phyloP scores from a whole-genome alignment of 164 flowering plant species.

The Berberis thunbergii region DNA sequence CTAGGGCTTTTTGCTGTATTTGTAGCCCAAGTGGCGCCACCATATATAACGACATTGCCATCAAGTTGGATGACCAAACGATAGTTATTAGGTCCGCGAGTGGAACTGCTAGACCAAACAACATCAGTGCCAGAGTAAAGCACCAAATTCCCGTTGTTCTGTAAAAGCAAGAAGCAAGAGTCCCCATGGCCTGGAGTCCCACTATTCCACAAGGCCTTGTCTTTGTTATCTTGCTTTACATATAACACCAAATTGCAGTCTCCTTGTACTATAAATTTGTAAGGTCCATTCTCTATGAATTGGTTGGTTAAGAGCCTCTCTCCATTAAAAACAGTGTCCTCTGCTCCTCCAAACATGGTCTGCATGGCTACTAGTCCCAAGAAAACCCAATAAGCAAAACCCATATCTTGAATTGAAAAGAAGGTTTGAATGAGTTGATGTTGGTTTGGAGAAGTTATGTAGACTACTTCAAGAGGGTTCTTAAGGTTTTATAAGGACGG shows the following conservation, averaged over 20 bases:
- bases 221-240: constrained; percentile 6
- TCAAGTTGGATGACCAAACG: constrained; percentile 21
- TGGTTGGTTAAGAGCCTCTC: constrained; percentile 20
- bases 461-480: too few relatives aligned
- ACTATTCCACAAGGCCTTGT: constrained; percentile 18
- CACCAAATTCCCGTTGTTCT: constrained; percentile 29
- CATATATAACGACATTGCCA: constrained; percentile 26
- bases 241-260: constrained; percentile 30
- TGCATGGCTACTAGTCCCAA: neutral
- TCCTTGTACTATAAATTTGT: constrained; percentile 24
- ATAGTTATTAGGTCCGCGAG: constrained; percentile 18
- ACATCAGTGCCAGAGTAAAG: constrained; percentile 19
- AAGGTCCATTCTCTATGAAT: constrained; percentile 25
- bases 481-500: neutral
- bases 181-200: constrained; percentile 15
- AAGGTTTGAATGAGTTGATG: neutral
- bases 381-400: neutral
- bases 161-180: constrained; percentile 15
- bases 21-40: constrained; percentile 25
- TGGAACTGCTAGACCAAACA: constrained; percentile 20
- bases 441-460: too few relatives aligned
- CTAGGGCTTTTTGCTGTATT: constrained; percentile 14
- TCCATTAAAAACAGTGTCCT: constrained; percentile 22
- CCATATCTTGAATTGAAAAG: neutral
- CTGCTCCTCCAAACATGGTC: constrained; percentile 15